Conservation (phyloP, 176 grass and related monocot genomes). For the Bothriochloa decipiens region DNA sequence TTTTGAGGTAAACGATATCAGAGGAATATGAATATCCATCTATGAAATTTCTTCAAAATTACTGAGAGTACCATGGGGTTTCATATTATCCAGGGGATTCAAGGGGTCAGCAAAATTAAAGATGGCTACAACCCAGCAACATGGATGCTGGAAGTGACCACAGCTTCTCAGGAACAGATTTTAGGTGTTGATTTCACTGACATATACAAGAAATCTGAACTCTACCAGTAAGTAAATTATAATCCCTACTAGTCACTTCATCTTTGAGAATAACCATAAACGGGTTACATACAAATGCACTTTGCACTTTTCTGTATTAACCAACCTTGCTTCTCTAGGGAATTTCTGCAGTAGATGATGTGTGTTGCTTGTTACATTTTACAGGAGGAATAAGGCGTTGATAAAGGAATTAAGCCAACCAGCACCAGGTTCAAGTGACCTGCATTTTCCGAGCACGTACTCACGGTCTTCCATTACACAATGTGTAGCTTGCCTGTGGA, state of each 20-base stretch:
- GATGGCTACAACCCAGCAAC: constrained; percentile 91
- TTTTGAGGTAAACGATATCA: background rate
- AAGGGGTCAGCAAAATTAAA: constrained; percentile 77
- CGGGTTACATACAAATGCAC: background rate
- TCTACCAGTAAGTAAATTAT: constrained; percentile 66
- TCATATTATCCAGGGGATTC: constrained; percentile 46
- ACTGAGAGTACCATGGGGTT: background rate
- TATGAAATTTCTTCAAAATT: background rate
- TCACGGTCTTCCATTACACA: constrained; percentile 62
- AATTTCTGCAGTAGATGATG: constrained; percentile 22
- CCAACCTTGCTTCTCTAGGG: constrained; percentile 8
- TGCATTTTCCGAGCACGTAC: constrained; percentile 67
- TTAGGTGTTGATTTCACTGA: constrained; percentile 67
- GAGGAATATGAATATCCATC: background rate
- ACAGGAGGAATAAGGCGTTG: constrained; percentile 67
- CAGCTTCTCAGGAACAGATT: constrained; percentile 58
- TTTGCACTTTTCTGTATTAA: constrained; percentile 5
- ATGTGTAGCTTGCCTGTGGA: constrained; percentile 87
- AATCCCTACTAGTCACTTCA: background rate
- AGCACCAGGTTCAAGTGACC: constrained; percentile 58
- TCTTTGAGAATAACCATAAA: background rate
- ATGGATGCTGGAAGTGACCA: constrained; percentile 92
- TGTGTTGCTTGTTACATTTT: constrained; percentile 17
- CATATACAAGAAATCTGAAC: constrained; percentile 77
- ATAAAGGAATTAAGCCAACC: constrained; percentile 72